These are phyloP conservation scores for Rhodotorula sp. DNA, from an alignment of 1,284 basidiomycete genomes.

Conservation along the genomic window DNA sequence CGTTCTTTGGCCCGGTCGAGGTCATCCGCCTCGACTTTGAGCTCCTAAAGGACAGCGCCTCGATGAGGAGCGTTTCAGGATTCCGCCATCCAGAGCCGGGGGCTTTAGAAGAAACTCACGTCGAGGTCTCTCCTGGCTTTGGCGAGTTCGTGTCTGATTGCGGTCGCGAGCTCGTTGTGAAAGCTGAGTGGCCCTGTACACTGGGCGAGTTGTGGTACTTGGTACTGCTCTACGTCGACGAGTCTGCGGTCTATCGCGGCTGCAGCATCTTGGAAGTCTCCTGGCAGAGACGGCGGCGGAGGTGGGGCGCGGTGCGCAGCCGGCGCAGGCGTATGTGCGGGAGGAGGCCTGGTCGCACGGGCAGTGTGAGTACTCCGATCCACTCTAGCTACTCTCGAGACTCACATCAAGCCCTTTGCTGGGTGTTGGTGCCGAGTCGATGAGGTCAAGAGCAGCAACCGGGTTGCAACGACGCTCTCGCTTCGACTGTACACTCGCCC, in stretches of 20 bases:
- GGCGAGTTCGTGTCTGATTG: constrained; percentile 71
- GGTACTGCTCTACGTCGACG: constrained; percentile 64
- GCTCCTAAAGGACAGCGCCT: constrained; percentile 17
- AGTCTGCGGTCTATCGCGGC: constrained; percentile 59
- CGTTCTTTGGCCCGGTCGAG: constrained; percentile 28
- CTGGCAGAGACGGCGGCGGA: constrained; percentile 17
- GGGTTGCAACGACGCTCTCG: no score
- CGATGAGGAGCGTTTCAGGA: constrained; percentile 4
- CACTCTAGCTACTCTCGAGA: no score
- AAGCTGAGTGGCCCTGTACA: constrained; percentile 65
- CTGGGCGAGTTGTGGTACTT: constrained; percentile 67
- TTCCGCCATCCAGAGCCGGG: no score
- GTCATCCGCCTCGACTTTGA: constrained; percentile 40
- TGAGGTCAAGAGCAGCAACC: no score
- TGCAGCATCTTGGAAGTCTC: constrained; percentile 20
- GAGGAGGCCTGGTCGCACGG: constrained; percentile 21
- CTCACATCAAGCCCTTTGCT: no score
- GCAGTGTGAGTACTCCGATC: neutral
- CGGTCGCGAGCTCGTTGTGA: constrained; percentile 70
- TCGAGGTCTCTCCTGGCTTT: constrained; percentile 63
- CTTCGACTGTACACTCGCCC: no score
- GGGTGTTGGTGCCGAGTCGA: no score
- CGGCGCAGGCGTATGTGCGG: constrained; percentile 34
- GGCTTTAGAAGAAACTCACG: constrained; percentile 53
- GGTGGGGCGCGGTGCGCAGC: constrained; percentile 6